phyloP scores from a whole-genome alignment of 768 basidiomycete genomes.

The Mycena amicta region DNA sequence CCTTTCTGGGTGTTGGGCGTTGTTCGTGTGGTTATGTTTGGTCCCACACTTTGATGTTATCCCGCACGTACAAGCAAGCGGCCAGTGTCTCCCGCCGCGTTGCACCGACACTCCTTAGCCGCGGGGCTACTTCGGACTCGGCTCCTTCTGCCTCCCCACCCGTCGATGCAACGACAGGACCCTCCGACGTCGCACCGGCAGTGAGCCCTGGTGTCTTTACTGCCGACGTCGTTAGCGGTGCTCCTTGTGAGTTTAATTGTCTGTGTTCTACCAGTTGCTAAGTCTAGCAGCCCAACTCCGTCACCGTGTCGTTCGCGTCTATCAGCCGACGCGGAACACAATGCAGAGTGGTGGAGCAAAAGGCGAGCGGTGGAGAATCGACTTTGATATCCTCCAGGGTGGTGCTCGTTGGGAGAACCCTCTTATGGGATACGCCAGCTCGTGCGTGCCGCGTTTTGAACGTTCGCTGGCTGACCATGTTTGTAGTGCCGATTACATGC shows the following conservation, averaged over 20 bases:
- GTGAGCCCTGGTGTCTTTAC: constrained; percentile 63
- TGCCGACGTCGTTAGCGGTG: constrained; percentile 85
- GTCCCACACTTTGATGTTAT: constrained; percentile 30
- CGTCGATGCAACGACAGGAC: constrained; percentile 30
- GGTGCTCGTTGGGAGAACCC: constrained; percentile 97
- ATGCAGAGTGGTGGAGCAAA: constrained; percentile 93
- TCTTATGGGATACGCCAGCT: constrained; percentile 95
- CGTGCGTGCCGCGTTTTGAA: constrained; percentile 59
- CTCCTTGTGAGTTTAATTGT: constrained; percentile 61
- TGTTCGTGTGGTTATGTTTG: background rate
- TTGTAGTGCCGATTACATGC: constrained; percentile 90
- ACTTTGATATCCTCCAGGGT: constrained; percentile 90
- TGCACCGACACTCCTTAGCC: constrained; percentile 25
- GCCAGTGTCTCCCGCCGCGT: constrained; percentile 29
- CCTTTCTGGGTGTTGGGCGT: background rate
- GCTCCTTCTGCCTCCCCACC: constrained; percentile 11
- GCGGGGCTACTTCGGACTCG: constrained; percentile 36
- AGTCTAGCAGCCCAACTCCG: constrained; percentile 69
- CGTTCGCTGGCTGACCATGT: constrained; percentile 3
- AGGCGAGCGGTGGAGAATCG: constrained; percentile 88
- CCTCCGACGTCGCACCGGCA: constrained; percentile 44
- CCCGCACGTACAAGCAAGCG: constrained; percentile 46
- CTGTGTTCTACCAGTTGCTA: background rate
- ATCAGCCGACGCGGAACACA: constrained; percentile 88
- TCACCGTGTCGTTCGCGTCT: constrained; percentile 88